A percentile compares a stretch with the other conserved stretches of the same genome.
Evolutionary conservation across 495 filamentous ascomycete species (phyloP).

Genomic region (Penicillium turbatum): DNA sequence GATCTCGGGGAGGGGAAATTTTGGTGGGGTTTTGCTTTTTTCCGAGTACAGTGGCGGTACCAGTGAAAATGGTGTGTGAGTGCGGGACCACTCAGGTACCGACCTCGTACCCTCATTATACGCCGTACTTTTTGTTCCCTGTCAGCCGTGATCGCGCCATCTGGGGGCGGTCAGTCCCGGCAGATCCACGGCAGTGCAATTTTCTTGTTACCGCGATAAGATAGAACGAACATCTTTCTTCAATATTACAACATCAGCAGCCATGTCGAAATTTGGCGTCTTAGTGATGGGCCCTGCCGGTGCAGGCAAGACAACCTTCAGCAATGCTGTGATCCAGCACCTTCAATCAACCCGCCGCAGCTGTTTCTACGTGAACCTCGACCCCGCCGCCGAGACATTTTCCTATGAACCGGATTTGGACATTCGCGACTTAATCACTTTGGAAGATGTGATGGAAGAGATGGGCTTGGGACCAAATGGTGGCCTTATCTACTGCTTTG

Average conservation of each 20-base stretch:
- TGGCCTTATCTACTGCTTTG: conserved; percentile 96
- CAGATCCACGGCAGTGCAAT: conserved; percentile 14
- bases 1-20: conserved; percentile 17
- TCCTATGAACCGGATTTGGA: conserved; percentile 89
- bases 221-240: neutral
- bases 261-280: conserved; percentile 92
- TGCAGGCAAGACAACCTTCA: conserved; percentile 93
- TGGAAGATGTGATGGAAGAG: conserved; percentile 99
- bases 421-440: conserved; percentile 91
- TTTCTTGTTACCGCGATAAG: conserved; percentile 19
- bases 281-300: conserved; percentile 92
- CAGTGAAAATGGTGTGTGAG: neutral
- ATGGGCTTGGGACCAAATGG: conserved; percentile 91
- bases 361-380: conserved; percentile 95
- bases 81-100: conserved; percentile 18
- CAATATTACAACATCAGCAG: neutral
- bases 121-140: conserved; percentile 2
- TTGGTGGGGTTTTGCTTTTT: conserved; percentile 27
- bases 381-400: conserved; percentile 92
- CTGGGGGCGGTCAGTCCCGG: conserved; percentile 18
- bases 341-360: conserved; percentile 83
- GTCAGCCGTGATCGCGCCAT: conserved; percentile 25
- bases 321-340: conserved; percentile 86
- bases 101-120: conserved; percentile 5
- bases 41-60: conserved; percentile 16